Conservation (phyloP, 2,329 filamentous ascomycete species). For the Sporothrix schenckii region DNA sequence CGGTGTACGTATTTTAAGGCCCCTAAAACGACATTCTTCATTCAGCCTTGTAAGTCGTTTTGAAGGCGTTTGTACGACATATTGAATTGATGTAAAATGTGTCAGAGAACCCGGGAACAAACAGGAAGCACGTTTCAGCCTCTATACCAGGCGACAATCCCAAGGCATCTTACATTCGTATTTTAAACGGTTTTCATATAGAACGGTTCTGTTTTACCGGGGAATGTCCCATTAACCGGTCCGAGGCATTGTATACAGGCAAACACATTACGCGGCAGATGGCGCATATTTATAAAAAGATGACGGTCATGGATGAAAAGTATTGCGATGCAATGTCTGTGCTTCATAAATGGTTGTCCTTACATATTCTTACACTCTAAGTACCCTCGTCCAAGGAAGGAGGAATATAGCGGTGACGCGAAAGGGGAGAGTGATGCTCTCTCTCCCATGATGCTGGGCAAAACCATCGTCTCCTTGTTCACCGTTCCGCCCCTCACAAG, state of each 20-base stretch:
- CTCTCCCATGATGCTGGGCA: background rate
- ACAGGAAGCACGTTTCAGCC: background rate
- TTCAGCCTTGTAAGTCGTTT: no score
- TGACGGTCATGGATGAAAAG: background rate
- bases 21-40: no score
- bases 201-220: background rate
- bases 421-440: background rate
- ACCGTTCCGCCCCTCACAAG: background rate
- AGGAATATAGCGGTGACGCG: background rate
- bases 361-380: constrained; percentile 14
- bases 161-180: no score
- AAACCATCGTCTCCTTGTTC: background rate
- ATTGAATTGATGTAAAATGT: no score
- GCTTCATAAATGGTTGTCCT: constrained; percentile 8
- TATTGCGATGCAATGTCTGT: background rate
- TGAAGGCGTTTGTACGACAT: no score
- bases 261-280: background rate
- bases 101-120: no score
- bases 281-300: background rate
- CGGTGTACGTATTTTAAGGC: no score
- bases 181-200: no score
- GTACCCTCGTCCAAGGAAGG: background rate
- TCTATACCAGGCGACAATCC: background rate
- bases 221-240: background rate
- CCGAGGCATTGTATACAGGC: background rate